Evolutionary conservation across 768 basidiomycete genomes (phyloP).

Genomic region (Hygrophorus pudorinus): DNA sequence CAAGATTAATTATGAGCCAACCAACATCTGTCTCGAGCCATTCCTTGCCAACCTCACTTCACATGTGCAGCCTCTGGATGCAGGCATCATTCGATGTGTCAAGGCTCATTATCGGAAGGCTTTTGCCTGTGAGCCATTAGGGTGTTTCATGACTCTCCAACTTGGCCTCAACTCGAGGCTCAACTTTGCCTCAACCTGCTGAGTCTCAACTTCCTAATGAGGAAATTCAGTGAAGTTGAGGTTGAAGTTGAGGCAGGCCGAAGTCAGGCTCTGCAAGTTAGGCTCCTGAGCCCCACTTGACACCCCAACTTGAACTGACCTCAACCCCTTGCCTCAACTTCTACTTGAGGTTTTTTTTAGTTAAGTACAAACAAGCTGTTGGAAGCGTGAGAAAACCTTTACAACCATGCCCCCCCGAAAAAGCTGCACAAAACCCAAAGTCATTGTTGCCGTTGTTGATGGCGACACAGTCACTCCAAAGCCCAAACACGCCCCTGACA

Average conservation of each 20-base stretch:
- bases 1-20: too few species aligned
- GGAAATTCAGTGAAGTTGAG: neutral
- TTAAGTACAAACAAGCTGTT: neutral
- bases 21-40: too few species aligned
- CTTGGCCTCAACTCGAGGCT: neutral
- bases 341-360: neutral
- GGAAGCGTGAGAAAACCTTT: neutral
- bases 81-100: too few species aligned
- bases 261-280: too few species aligned
- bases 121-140: too few species aligned
- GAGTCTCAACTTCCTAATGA: neutral
- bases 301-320: neutral
- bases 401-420: neutral
- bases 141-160: too few species aligned
- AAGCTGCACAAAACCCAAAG: neutral
- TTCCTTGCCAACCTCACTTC: too few species aligned
- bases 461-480: too few species aligned
- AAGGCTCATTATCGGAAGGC: too few species aligned
- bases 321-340: neutral
- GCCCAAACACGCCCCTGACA: too few species aligned
- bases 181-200: neutral
- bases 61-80: too few species aligned
- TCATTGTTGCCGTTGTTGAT: too few species aligned
- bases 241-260: neutral
- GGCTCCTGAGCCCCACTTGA: neutral